Conservation (phyloP, 768 basidiomycete species). For the Amanita rimosa region DNA sequence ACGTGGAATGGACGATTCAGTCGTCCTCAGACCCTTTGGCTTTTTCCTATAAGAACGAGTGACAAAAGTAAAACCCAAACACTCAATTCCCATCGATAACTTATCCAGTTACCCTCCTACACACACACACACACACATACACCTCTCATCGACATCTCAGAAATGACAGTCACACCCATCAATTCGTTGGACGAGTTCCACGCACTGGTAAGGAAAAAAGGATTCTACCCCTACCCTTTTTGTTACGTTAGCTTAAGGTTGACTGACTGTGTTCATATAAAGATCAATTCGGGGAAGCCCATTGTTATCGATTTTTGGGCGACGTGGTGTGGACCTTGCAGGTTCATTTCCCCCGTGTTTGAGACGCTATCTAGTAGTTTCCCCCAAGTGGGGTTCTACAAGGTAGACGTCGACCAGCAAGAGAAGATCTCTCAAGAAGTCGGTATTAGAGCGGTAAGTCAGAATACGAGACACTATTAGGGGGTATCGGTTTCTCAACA, state of each 20-base stretch:
- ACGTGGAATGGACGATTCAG: not conserved
- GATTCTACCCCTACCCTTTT: too few species aligned
- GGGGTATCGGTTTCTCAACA: too few species aligned
- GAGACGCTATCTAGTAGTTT: conserved; percentile 36
- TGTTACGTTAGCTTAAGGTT: not conserved
- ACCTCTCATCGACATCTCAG: too few species aligned
- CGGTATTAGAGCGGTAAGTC: conserved; percentile 49
- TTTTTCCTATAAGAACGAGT: conserved; percentile 1
- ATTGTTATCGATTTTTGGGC: conserved; percentile 68
- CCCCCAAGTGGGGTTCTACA: conserved; percentile 46
- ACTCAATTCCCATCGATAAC: not conserved
- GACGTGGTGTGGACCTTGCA: conserved; percentile 69
- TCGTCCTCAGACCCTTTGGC: not conserved
- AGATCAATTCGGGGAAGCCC: conserved; percentile 37
- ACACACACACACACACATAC: too few species aligned
- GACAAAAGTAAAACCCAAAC: too few species aligned
- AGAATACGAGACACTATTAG: not conserved
- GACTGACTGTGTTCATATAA: not conserved
- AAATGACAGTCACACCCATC: conserved; percentile 30
- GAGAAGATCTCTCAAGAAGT: conserved; percentile 43
- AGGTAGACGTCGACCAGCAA: conserved; percentile 61
- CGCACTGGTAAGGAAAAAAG: conserved; percentile 26
- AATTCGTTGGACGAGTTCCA: conserved; percentile 27
- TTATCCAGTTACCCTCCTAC: not conserved
- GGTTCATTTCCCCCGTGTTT: conserved; percentile 51